Base-by-base conservation (phyloP, 164 flowering plant genomes). In the Magnolia changhungtana region DNA sequence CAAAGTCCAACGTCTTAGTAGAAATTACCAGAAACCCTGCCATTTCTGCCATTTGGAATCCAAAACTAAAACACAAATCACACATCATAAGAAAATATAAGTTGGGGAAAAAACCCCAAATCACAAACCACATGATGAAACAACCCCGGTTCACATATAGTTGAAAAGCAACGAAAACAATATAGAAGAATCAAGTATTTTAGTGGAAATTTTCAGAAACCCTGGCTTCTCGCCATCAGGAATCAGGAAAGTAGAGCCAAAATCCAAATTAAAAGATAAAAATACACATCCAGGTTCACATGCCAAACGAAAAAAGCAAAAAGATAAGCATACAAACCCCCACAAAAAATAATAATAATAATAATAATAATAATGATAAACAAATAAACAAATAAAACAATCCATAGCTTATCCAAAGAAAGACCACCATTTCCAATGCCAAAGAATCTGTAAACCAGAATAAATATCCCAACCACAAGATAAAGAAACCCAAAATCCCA, bases 1-100 rank as follows among this genome's bases (percentile, higher is more conserved):
- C 71, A 11, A 68, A 52, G 21, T 19, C 19, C 23, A 4, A 49
- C 52, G 2, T 72, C 20, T 29, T 10, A 72, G 7, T 23, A 18
- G 29, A 67, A 19, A 75, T 52, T 27, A 55, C 52, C 2, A 49
- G 7, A 21, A 61, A 61, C 63, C 49, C 50, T 4, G 31, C 55
- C 9, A 59, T 61, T 73, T 68, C 24, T 20, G 45, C 61, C 50
- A 69, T 11, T 55, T 51, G 70, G 67, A 70, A 69, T 59, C 61
- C 61, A 58, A 10, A 18, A 58, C 18, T 18, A 11, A 18, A 58
- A 58, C 18, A 27, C 29, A 27, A 27, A 27, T 27, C 29, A 65
- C 23, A n/a, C 13, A 10, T 65, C 9, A 10, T 13, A 65, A 23
- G 23, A 65, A 23, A 65, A 23, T n/a, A 20, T 10, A 65, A 23